Evolutionary conservation across 2,329 filamentous ascomycete species (phyloP), one percentile per base, ranked within the genome.

Genomic region (Aspergillus sp.): DNA sequence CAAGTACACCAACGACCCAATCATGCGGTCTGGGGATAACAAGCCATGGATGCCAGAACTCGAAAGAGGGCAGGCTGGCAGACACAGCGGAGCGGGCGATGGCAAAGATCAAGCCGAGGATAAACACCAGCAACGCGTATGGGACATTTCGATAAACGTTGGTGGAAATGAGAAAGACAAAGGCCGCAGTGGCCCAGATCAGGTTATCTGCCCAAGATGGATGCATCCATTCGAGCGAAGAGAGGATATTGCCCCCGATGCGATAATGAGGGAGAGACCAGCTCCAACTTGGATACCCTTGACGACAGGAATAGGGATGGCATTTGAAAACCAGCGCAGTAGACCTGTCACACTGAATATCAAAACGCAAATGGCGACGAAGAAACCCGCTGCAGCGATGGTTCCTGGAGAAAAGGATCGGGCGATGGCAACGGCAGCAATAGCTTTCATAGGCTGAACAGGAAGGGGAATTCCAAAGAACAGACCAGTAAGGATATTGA

Each of bases 241-340:
- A 72, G 9, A 93, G 74, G 45, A 94, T 76, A 37, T 73, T 78
- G 0, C 76, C 73, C 88, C 89, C 6, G 89, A 88, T 9, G 87
- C 86, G 45, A 95, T 77, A 42, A 90, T 79, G 11, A 97, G 77
- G 11, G 86, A 89, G 38, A 97, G 73, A 1, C 91, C 91, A 5
- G 91, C 91, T 32, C 91, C 91, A 38, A 96, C 81, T 67, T 97
- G 93, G 52, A 97, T 96, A 28, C 91, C 91, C 62, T 95, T 95
- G 42, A 97, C 84, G 0, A 97, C 86, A 0, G 90, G 88, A 10
- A 90, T 80, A 0, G 91, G 91, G 7, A 94, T 85, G 10, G 83
- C 74, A n/a, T 74, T 69, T 7, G 86, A 83, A 40, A 88, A 82
- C 76, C 82, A 85, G 45, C 76, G 76, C 29, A 96, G 72, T n/a